These are phyloP conservation scores for Jacaranda copaia DNA, from an alignment of 257 asterid species.

Conservation along the genomic window DNA sequence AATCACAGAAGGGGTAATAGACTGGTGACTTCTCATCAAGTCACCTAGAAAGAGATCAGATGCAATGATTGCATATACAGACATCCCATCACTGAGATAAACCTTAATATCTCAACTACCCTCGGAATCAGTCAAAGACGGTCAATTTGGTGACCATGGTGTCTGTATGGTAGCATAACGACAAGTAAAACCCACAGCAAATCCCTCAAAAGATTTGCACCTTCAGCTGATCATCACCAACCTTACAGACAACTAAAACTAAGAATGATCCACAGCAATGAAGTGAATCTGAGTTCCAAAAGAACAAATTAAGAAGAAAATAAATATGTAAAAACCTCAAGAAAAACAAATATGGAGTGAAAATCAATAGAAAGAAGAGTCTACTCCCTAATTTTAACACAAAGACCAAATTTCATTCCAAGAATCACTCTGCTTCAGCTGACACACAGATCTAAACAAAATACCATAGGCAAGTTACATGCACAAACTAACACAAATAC, in stretches of 20 bases:
- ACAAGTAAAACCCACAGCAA: not conserved
- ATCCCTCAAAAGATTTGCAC: not conserved
- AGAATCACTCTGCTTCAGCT: conserved; percentile 19
- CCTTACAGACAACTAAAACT: conserved; percentile 9
- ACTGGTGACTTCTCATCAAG: not conserved
- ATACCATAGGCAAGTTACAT: conserved; percentile 3
- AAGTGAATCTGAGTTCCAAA: conserved; percentile 23
- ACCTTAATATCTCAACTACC: conserved; percentile 6
- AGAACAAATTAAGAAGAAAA: conserved; percentile 5
- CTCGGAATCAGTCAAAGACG: conserved; percentile 23
- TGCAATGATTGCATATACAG: conserved; percentile 4
- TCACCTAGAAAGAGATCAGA: conserved; percentile 3
- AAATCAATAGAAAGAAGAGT: conserved; percentile 13
- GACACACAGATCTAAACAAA: conserved; percentile 38
- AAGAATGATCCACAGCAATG: conserved; percentile 12
- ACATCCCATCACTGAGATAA: not conserved
- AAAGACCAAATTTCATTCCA: conserved; percentile 6
- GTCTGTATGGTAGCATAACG: not conserved
- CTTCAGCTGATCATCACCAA: conserved; percentile 4
- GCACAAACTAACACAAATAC: conserved; percentile 11
- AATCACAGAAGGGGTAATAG: not conserved
- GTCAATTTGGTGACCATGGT: conserved; percentile 3
- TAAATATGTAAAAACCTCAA: not conserved
- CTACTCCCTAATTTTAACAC: conserved; percentile 19
- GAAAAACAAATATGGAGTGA: conserved; percentile 11